Base-by-base conservation (phyloP, 495 filamentous ascomycete species). In the Hyaloscypha variabilis region DNA sequence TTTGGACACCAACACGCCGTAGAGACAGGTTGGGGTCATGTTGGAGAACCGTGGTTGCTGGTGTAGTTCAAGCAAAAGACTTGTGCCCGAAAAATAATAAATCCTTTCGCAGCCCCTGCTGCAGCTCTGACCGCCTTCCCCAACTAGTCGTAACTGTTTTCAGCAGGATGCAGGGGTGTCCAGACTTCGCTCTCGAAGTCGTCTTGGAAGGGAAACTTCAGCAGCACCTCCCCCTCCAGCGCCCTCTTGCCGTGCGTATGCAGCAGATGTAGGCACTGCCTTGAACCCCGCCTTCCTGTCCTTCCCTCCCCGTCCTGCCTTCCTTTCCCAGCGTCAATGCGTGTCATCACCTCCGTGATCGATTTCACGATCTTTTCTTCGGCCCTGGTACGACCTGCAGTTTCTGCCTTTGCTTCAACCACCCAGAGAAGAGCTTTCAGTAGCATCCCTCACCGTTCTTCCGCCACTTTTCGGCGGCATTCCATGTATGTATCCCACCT, bases 281-380 rank as follows among this genome's bases (percentile, higher is more conserved):
- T 17, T n/a, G n/a, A 19, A 63, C 63, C 68, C 58, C 58, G 60
- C 65, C 65, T 67, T 67, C 39, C 34, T 26, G 62, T 60, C 21
- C 50, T 61, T 60, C 31, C 51, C n/a, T n/a, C n/a, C n/a, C 58
- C 52, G 54, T 62, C 49, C 50, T 62, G 58, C 58, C 28, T 62
- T 62, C 42, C 59, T 31, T 28, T 21, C n/a, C 39, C 39, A 17
- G 39, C 56, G 55, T 55, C 61, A 67, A 72, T 72, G 70, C 70
- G 67, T 68, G 63, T 63, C 64, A 23, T 67, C 51, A 72, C 51
- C 8, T 62, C 59, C 21, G 30, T 69, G 60, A 52, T 67, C 51
- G 66, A 69, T 56, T 62, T 66, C 11, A 72, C 69, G 46, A 69
- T 69, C 64, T 30, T 72, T 46, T 51, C 67, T 58, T 69, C 67